Percentiles rank a stretch among this genome's conserved stretches.
These are phyloP conservation scores for Tetrapisispora pingtungensis DNA, from an alignment of 805 yeast species.

Conservation along the genomic window DNA sequence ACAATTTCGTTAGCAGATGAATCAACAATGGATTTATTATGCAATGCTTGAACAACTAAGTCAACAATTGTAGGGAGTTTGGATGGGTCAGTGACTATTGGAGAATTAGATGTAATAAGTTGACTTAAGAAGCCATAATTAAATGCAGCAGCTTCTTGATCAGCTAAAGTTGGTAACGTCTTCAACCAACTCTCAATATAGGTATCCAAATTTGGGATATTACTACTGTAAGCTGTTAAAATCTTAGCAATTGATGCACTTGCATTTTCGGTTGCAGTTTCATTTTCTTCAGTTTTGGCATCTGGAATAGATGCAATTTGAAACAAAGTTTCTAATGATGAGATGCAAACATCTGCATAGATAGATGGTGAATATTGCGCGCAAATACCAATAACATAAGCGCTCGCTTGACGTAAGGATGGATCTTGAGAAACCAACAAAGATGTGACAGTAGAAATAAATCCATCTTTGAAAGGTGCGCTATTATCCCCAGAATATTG, in stretches of 20 bases:
- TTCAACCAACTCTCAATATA: slow-evolving; percentile 69
- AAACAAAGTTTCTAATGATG: slow-evolving; percentile 65
- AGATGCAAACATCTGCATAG: slow-evolving; percentile 53
- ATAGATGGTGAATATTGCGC: slow-evolving; percentile 68
- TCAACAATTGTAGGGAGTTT: slow-evolving; percentile 57
- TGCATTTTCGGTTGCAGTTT: slow-evolving; percentile 80
- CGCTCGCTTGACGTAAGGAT: slow-evolving; percentile 76
- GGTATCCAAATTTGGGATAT: slow-evolving; percentile 50
- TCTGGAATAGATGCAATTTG: slow-evolving; percentile 68
- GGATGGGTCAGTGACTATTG: slow-evolving; percentile 36
- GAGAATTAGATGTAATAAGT: slow-evolving; percentile 58
- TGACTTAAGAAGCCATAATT: slow-evolving; percentile 68
- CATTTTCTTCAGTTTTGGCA: slow-evolving; percentile 74
- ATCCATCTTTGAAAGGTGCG: slow-evolving; percentile 51
- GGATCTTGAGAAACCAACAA: slow-evolving; percentile 58
- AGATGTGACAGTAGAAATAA: slow-evolving; percentile 54
- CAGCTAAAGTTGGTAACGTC: slow-evolving; percentile 72
- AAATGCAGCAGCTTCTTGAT: slow-evolving; percentile 81
- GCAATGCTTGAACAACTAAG: slow-evolving; percentile 61
- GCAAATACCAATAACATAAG: slow-evolving; percentile 74
- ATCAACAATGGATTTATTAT: slow-evolving; percentile 58
- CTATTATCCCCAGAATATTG: slow-evolving; percentile 71
- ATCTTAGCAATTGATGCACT: slow-evolving; percentile 77
- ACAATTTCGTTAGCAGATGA: slow-evolving; percentile 60
- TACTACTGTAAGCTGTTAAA: slow-evolving; percentile 50